Conservation (phyloP, 352 stramenopile genomes). For the Thalassiosira hispida region DNA sequence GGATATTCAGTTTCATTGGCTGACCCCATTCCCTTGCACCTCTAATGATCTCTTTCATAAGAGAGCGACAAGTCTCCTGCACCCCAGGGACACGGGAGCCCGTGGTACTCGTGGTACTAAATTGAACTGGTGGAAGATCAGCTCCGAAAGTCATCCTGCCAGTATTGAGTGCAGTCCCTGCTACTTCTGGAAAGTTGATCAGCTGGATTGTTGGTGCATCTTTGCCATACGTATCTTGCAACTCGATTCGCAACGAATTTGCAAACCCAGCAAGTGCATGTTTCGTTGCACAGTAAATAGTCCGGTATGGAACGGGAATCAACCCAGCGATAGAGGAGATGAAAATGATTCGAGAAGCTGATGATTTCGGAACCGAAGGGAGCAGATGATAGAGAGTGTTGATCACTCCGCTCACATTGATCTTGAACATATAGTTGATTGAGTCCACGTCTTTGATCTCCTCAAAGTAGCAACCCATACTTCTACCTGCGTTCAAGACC, state of each 20-base stretch:
- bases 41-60: too few species aligned
- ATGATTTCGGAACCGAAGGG: constrained; percentile 34
- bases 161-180: constrained; percentile 13
- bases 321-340: constrained; percentile 37
- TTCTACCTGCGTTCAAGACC: constrained; percentile 41
- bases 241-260: constrained; percentile 43
- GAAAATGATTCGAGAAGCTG: constrained; percentile 41
- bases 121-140: constrained; percentile 31
- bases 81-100: too few species aligned
- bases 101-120: neutral
- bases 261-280: constrained; percentile 46
- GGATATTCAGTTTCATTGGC: too few species aligned
- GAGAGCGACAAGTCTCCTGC: too few species aligned
- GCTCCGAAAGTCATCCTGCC: constrained; percentile 41
- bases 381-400: neutral
- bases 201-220: constrained; percentile 32
- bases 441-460: constrained; percentile 43
- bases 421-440: constrained; percentile 47
- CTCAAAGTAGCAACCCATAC: constrained; percentile 51
- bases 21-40: too few species aligned
- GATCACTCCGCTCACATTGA: constrained; percentile 40
- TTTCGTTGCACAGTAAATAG: constrained; percentile 44
- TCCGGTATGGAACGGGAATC: constrained; percentile 38
- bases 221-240: constrained; percentile 32
- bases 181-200: constrained; percentile 40